These are phyloP conservation scores for Quercus engelmannii DNA, from an alignment of 306 rosid genomes.

Conservation along the genomic window DNA sequence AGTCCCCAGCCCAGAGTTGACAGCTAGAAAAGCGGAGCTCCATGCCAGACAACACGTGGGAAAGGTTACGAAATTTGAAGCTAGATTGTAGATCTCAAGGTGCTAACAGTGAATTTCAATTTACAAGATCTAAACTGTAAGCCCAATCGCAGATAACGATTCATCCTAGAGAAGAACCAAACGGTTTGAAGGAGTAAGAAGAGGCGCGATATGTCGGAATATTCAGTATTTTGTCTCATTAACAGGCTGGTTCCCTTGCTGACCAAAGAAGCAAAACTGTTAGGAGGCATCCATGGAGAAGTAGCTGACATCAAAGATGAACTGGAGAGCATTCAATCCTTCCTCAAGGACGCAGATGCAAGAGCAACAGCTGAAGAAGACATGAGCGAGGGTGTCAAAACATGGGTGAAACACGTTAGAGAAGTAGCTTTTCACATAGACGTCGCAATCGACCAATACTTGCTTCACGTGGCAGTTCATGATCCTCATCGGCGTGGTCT, in stretches of 20 bases:
- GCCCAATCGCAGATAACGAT: too few species aligned
- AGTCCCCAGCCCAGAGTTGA: too few species aligned
- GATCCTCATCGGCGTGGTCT: background rate
- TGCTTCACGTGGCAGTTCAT: background rate
- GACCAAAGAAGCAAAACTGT: background rate
- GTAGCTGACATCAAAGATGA: background rate
- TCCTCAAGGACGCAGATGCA: slow-evolving; percentile 2
- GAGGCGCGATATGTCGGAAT: too few species aligned
- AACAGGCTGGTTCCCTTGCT: background rate
- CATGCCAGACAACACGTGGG: too few species aligned
- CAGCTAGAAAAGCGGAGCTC: too few species aligned
- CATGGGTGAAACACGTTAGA: background rate
- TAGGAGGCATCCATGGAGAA: background rate
- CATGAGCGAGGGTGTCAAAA: background rate
- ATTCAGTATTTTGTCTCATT: too few species aligned
- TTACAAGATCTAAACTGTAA: too few species aligned
- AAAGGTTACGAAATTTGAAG: too few species aligned
- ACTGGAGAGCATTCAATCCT: background rate
- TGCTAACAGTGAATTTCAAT: too few species aligned
- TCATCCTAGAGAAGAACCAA: too few species aligned
- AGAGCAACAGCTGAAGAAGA: background rate
- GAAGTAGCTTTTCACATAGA: background rate
- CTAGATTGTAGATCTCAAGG: too few species aligned
- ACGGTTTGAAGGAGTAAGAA: too few species aligned
- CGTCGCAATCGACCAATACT: background rate